Percentiles rank a stretch among this genome's conserved stretches.
These are phyloP conservation scores for Vigna nakashimae DNA, from an alignment of 306 rosid genomes.

Conservation along the genomic window DNA sequence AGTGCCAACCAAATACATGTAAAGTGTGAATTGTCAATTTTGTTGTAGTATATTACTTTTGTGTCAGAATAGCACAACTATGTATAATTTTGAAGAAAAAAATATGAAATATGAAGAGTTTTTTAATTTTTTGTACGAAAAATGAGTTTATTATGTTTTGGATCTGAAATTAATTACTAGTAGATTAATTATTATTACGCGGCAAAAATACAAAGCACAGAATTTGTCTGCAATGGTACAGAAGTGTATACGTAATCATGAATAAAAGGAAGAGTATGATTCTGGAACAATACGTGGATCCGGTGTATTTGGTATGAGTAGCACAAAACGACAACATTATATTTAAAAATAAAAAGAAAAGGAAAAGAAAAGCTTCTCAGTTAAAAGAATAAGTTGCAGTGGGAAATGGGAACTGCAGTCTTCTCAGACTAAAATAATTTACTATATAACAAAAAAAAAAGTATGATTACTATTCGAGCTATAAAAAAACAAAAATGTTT, in stretches of 20 bases:
- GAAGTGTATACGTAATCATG: not conserved
- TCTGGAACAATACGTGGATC: conserved; percentile 11
- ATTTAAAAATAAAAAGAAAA: not conserved
- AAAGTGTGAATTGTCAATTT: conserved; percentile 3
- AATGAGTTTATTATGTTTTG: not conserved
- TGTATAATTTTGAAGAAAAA: not conserved
- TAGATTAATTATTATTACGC: conserved; percentile 35
- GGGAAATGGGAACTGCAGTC: no score
- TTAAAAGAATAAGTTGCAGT: no score
- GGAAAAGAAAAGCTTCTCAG: no score
- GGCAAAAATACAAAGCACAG: not conserved
- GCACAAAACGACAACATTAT: conserved; percentile 47
- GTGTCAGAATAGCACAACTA: not conserved
- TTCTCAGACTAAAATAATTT: no score
- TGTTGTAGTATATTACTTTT: not conserved
- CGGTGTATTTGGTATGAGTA: conserved; percentile 35
- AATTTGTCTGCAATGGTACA: not conserved
- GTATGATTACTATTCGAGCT: not conserved
- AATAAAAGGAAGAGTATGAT: not conserved
- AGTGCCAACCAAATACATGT: not conserved
- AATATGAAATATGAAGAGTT: not conserved
- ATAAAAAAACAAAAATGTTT: no score
- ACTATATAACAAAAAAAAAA: not conserved
- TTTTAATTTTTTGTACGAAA: not conserved
- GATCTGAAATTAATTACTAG: not conserved